phyloP scores from a whole-genome alignment of 148 eudicot genomes.

The Selenicereus undatus region DNA sequence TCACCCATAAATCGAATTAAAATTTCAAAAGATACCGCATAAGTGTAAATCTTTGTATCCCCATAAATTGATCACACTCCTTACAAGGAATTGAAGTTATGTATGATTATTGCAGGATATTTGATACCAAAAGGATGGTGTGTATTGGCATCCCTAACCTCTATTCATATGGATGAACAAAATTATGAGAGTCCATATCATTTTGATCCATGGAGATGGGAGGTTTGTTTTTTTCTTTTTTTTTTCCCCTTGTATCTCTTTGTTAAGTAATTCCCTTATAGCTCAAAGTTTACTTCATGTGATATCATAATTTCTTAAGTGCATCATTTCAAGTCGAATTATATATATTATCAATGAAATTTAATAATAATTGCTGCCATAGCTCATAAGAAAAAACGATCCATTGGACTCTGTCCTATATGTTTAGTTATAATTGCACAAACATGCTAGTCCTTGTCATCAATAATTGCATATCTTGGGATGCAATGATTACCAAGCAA shows the following conservation, averaged over 20 bases:
- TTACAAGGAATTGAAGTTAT: too few species aligned
- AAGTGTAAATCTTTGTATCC: too few species aligned
- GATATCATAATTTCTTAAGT: too few species aligned
- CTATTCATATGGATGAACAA: constrained; percentile 86
- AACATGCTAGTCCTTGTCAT: constrained; percentile 22
- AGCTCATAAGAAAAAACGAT: too few species aligned
- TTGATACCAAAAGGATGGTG: constrained; percentile 90
- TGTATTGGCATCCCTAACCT: constrained; percentile 79
- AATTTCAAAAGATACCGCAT: too few species aligned
- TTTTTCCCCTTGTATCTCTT: too few species aligned
- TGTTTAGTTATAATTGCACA: constrained; percentile 18
- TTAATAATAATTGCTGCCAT: neutral
- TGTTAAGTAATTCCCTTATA: too few species aligned
- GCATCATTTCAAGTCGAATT: too few species aligned
- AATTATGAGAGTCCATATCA: constrained; percentile 72
- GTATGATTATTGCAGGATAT: constrained; percentile 41
- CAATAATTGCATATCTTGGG: constrained; percentile 18
- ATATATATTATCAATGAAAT: neutral
- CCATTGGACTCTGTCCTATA: too few species aligned
- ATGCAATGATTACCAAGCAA: neutral
- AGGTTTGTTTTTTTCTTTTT: constrained; percentile 36
- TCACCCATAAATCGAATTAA: too few species aligned
- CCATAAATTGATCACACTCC: too few species aligned
- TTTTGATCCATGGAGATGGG: constrained; percentile 96
- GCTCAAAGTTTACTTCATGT: too few species aligned